Conservation (phyloP, 352 stramenopile species). For the Albugo candida region DNA sequence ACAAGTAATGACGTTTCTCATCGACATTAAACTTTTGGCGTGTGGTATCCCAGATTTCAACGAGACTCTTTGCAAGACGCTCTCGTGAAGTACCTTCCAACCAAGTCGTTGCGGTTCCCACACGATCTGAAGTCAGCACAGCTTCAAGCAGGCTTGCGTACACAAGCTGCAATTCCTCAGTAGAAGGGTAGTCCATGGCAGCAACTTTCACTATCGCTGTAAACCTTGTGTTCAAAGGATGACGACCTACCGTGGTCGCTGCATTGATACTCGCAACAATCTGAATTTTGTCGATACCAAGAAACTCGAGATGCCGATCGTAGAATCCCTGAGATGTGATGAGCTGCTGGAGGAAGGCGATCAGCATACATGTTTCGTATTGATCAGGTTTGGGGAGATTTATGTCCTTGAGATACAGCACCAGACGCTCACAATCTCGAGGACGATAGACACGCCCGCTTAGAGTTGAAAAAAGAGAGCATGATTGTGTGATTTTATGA, state of each 20-base stretch:
- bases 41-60: conserved; percentile 81
- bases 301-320: conserved; percentile 86
- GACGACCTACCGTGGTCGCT: conserved; percentile 80
- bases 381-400: conserved; percentile 88
- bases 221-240: conserved; percentile 84
- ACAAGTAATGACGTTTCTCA: conserved; percentile 88
- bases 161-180: conserved; percentile 73
- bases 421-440: conserved; percentile 79
- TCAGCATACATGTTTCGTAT: conserved; percentile 93
- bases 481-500: conserved; percentile 87
- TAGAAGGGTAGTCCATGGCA: conserved; percentile 85
- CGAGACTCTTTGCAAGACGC: conserved; percentile 60
- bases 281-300: conserved; percentile 85
- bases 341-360: conserved; percentile 91
- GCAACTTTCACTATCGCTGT: conserved; percentile 86
- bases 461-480: conserved; percentile 82
- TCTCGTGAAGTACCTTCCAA: not conserved
- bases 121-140: conserved; percentile 60
- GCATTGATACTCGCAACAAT: conserved; percentile 91
- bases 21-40: conserved; percentile 84
- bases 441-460: conserved; percentile 84
- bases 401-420: conserved; percentile 94
- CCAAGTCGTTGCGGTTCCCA: not conserved
- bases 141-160: conserved; percentile 81
- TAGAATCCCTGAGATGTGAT: conserved; percentile 94